Evolutionary conservation across 495 filamentous ascomycete species (phyloP), one percentile per base, ranked within the genome.

Genomic region (Talaromyces trachyspermus): DNA sequence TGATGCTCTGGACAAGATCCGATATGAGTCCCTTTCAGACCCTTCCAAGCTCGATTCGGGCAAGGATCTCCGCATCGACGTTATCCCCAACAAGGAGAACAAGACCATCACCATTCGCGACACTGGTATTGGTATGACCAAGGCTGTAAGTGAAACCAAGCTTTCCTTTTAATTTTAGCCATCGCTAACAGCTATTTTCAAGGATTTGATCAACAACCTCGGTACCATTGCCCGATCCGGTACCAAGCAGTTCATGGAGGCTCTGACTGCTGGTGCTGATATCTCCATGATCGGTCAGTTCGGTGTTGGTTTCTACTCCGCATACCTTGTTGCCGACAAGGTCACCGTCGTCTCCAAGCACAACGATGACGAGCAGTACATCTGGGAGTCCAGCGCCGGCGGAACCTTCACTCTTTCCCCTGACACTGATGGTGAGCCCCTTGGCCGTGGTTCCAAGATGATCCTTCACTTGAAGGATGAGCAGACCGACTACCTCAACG

Each of bases 261-360:
- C 92, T 51, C 81, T 98, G 52, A 88, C 88, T 61, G 92, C 92
- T 54, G 92, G 92, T 79, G 92, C 94, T 61, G 92, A 98, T 76
- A 91, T 98, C 58, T 97, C 92, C 75, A 97, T 98, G 92, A 98
- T 98, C 72, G 92, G 92, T 60, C 92, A 98, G 78, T 98, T 98
- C 72, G 92, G 92, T 91, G 92, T 98, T 60, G 92, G 92, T 86
- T 98, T 98, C 88, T 98, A 98, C 83, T 98, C 92, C 44, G 92
- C 92, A 54, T 98, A 98, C 80, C 88, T 98, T 46, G 92, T 98
- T 59, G 92, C 92, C 60, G 92, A 98, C 81, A 79, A 78, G 53
- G 92, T 98, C 56, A 94, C 87, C 58, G 88, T 97, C 58, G 61
- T 95, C 63, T 95, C 91, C 56, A 98, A 96, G 83, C 76, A 95